Base-by-base conservation (phyloP, 2,329 filamentous ascomycete species). In the Aspergillus nomiae region DNA sequence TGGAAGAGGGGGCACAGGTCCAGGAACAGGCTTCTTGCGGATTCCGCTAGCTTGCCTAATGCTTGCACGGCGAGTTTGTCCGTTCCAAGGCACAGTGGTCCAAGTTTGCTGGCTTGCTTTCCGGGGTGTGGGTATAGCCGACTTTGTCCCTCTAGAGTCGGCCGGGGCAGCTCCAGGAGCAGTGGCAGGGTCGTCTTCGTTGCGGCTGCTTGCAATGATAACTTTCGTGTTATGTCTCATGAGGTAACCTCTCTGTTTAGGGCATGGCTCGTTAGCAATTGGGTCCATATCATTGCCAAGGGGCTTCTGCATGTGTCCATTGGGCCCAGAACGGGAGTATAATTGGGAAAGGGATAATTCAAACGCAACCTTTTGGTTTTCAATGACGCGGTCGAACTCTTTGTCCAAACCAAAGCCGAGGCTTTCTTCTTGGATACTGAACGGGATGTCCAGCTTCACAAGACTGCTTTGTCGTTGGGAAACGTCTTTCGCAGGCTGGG, bases 191-290 rank as follows among this genome's bases (percentile, higher is more conserved):
- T 78, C 89, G 74, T 76, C 90, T 65, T 90, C 84, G 68, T 90
- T 90, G 53, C 86, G 84, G 74, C 85, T 89, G 75, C 90, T 96
- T n/a, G 95, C 95, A 56, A 96, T 89, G 57, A 99, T 92, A 59
- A 99, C 87, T 78, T 98, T 98, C 4, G 94, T 98, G 80, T 98
- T 99, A 73, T 99, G 94, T 73, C 95, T 89, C 94, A 98, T 99
- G 53, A 98, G 85, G 75, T 99, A 99, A 61, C 95, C 95, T 83
- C 96, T 94, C 94, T 97, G 91, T 88, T 84, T 85, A 70, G 79
- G 83, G 71, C 81, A 73, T 74, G 78, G 84, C 73, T 82, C 74
- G 85, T 92, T 89, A 92, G 90, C 85, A 87, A 84, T 79, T 62
- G 73, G 64, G 67, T 70, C 70, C 69, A 55, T 38, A 43, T 55